These are phyloP conservation scores for Cyberlindnera maclurae DNA, from an alignment of 805 yeast genomes.

Conservation along the genomic window DNA sequence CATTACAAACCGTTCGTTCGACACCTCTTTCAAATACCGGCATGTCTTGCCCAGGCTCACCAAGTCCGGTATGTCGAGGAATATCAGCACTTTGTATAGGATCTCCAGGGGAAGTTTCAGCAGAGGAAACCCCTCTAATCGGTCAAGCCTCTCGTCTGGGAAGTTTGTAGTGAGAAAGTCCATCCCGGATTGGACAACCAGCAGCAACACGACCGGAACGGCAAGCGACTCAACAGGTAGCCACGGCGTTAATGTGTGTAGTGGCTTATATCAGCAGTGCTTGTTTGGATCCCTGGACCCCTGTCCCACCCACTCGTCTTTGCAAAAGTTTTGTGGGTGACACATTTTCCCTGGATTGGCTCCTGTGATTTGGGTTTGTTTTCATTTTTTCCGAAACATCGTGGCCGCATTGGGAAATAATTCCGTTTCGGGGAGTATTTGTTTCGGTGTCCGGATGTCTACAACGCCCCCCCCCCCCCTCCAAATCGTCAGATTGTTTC, in stretches of 20 bases:
- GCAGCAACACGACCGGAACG: not conserved
- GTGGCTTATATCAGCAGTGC: too few relatives aligned
- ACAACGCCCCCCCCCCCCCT: too few relatives aligned
- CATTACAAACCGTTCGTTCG: constrained; percentile 17
- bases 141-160: constrained; percentile 5
- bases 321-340: too few relatives aligned
- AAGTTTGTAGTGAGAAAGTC: constrained; percentile 22
- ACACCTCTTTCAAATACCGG: constrained; percentile 10
- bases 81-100: constrained; percentile 17
- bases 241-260: not conserved
- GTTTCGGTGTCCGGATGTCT: too few relatives aligned
- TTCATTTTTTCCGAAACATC: too few relatives aligned
- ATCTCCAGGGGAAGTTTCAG: constrained; percentile 21
- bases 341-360: too few relatives aligned
- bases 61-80: constrained; percentile 21
- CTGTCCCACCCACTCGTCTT: too few relatives aligned
- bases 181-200: constrained; percentile 6
- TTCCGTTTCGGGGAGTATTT: too few relatives aligned
- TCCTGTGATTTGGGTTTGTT: too few relatives aligned
- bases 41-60: constrained; percentile 13
- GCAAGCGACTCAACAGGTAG: not conserved
- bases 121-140: constrained; percentile 16
- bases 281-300: too few relatives aligned
- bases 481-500: too few relatives aligned
- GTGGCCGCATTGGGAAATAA: too few relatives aligned